Conservation (phyloP, 2,329 filamentous ascomycete species). For the Trichophaea hybrida region DNA sequence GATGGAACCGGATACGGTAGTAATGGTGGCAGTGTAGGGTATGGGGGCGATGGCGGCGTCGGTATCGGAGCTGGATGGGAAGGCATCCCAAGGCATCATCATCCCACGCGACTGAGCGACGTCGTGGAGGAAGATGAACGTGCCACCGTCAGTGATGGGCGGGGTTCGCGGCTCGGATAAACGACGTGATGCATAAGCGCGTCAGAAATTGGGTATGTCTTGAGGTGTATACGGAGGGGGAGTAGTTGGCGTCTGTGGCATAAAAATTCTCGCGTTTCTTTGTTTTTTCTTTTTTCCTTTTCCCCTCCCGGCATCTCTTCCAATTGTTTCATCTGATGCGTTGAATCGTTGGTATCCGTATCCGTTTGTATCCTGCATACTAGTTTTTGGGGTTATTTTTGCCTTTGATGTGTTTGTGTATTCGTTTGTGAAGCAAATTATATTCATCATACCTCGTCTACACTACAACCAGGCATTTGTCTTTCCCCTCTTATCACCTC, state of each 20-base stretch:
- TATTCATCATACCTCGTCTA: no score
- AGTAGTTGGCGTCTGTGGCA: not conserved
- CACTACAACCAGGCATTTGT: no score
- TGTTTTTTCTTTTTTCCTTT: not conserved
- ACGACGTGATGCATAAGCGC: not conserved
- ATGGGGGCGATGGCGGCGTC: slow-evolving; percentile 24
- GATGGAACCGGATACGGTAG: slow-evolving; percentile 19
- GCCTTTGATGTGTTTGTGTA: no score
- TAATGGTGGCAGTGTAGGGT: slow-evolving; percentile 22
- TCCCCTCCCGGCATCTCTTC: not conserved
- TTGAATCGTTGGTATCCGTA: no score
- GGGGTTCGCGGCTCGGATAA: not conserved
- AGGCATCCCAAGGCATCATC: slow-evolving; percentile 61
- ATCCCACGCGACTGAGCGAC: slow-evolving; percentile 77
- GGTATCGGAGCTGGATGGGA: slow-evolving; percentile 51
- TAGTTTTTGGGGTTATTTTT: no score
- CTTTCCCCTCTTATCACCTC: no score
- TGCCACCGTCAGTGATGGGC: slow-evolving; percentile 30
- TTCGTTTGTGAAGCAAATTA: no score
- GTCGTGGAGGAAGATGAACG: slow-evolving; percentile 79
- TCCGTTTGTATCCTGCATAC: no score
- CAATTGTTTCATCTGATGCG: not conserved
- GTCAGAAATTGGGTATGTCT: not conserved
- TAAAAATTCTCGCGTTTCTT: not conserved
- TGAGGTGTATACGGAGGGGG: not conserved